phyloP scores from a whole-genome alignment of 768 basidiomycete species.

The Saitozyma sp. region DNA sequence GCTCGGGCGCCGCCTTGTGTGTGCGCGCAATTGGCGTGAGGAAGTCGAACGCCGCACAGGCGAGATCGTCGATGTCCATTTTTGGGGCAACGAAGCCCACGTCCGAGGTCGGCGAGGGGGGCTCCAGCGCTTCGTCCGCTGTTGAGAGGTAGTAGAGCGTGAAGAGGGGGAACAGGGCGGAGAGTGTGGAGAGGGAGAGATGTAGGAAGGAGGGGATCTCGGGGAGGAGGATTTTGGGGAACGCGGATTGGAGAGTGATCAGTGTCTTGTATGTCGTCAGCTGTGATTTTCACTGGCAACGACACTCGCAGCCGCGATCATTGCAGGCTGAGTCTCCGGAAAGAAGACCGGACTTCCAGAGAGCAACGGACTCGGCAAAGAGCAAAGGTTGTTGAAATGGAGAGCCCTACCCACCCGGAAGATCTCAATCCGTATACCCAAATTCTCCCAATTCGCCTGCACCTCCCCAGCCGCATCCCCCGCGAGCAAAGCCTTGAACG shows the following conservation, averaged over 20 bases:
- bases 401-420: constrained; percentile 65
- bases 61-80: constrained; percentile 68
- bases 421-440: constrained; percentile 76
- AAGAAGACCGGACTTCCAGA: neutral
- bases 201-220: constrained; percentile 51
- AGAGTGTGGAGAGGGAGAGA: constrained; percentile 56
- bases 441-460: constrained; percentile 72
- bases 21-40: constrained; percentile 64
- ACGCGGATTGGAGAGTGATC: constrained; percentile 74
- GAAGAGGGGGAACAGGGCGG: constrained; percentile 60
- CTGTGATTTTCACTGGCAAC: no score
- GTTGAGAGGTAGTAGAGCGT: constrained; percentile 51
- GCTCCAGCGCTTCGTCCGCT: constrained; percentile 55
- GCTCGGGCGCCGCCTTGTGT: constrained; percentile 64
- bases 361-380: neutral
- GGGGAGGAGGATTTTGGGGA: constrained; percentile 69
- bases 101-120: constrained; percentile 56
- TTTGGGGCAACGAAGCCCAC: constrained; percentile 58
- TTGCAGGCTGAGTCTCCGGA: neutral
- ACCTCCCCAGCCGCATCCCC: constrained; percentile 68
- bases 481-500: constrained; percentile 74
- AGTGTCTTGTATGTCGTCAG: constrained; percentile 62
- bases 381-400: no score
- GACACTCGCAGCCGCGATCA: neutral
- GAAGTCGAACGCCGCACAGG: constrained; percentile 79